Base-by-base conservation (phyloP, 1,284 basidiomycete genomes). In the Melampsora americana region DNA sequence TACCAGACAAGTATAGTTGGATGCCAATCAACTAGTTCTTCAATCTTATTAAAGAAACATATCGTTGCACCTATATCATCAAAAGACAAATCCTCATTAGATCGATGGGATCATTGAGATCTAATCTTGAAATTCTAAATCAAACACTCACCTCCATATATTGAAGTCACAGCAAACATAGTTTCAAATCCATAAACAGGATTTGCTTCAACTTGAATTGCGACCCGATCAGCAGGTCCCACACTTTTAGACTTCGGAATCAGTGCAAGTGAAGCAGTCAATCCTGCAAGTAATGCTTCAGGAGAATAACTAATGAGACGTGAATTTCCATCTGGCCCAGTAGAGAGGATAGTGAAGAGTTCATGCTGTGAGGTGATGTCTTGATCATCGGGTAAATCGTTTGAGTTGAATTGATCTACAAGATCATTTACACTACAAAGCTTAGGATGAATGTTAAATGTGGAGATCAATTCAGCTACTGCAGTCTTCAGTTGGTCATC, bases 1-100 rank as follows among this genome's bases (percentile, higher is more conserved):
- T 39, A 73, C 71, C 62, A 28, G n/a, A 53, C 28, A n/a, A 73
- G 71, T 16, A 73, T 18, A 12, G 71, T 73, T 14, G 71, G 71
- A 50, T 73, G 28, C 20, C 62, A 73, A 35, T 73, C 71, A n/a
- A n/a, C 35, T 42, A 73, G 20, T 23, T 56, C 46, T 39, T 73
- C 61, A 53, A 73, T 35, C 39, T 61, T 56, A 28, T 73, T 53
- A 42, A 73, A 66, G 20, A 66, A 73, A 44, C 53, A 65, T 7
- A 73, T 61, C 23, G 23, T 26, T 23, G 71, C 71, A 59, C 71
- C 71, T 73, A 35, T 28, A 7, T 11, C 39, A 28, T 53, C n/a
- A 35, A 39, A 39, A n/a, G 16, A n/a, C 26, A 23, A 28, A 3
- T 6, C 6, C 4, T 9, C 53, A 28, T 56, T 2, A 23, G 26